A percentile compares a stretch with the other conserved stretches of the same genome.
These are phyloP conservation scores for Fraxinus anomala DNA, from an alignment of 257 asterid genomes.

Conservation along the genomic window DNA sequence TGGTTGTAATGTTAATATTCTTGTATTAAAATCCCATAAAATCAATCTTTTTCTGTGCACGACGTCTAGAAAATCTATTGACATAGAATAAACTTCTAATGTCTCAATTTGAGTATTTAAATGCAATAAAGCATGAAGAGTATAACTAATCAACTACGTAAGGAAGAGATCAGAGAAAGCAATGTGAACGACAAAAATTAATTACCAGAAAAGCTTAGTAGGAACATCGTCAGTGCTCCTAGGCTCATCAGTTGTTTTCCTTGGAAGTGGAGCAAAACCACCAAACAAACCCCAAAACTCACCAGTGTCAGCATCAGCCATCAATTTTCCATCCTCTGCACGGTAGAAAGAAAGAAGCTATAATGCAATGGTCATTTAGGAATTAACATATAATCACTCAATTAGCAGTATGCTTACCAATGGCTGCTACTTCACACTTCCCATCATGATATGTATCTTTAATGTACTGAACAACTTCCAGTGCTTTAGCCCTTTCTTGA, in stretches of 20 bases:
- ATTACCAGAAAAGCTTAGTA: slow-evolving; percentile 76
- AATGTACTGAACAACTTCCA: slow-evolving; percentile 95
- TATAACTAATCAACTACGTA: slow-evolving; percentile 7
- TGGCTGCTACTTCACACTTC: slow-evolving; percentile 92
- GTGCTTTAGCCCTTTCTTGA: slow-evolving; percentile 99
- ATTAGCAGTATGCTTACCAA: slow-evolving; percentile 58
- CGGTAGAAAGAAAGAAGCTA: slow-evolving; percentile 27
- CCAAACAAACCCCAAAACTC: slow-evolving; percentile 99
- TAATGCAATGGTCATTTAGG: slow-evolving; percentile 31
- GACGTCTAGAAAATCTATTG: background rate
- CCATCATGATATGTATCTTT: slow-evolving; percentile 96
- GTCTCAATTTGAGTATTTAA: slow-evolving; percentile 2
- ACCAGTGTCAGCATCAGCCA: slow-evolving; percentile 99
- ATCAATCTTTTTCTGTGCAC: background rate
- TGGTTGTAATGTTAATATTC: slow-evolving; percentile 5
- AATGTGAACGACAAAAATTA: slow-evolving; percentile 25
- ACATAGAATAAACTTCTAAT: slow-evolving; percentile 6
- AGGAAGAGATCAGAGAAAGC: slow-evolving; percentile 23
- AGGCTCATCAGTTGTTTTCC: slow-evolving; percentile 65
- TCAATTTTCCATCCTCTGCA: slow-evolving; percentile 93
- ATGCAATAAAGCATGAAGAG: slow-evolving; percentile 3
- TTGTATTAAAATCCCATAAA: background rate
- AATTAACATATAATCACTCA: slow-evolving; percentile 27
- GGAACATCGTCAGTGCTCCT: slow-evolving; percentile 46
- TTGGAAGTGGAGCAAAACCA: slow-evolving; percentile 99